A percentile compares a stretch with the other conserved stretches of the same genome.
These are phyloP conservation scores for Daldinia concentrica DNA, from an alignment of 495 filamentous ascomycete genomes.

Conservation along the genomic window DNA sequence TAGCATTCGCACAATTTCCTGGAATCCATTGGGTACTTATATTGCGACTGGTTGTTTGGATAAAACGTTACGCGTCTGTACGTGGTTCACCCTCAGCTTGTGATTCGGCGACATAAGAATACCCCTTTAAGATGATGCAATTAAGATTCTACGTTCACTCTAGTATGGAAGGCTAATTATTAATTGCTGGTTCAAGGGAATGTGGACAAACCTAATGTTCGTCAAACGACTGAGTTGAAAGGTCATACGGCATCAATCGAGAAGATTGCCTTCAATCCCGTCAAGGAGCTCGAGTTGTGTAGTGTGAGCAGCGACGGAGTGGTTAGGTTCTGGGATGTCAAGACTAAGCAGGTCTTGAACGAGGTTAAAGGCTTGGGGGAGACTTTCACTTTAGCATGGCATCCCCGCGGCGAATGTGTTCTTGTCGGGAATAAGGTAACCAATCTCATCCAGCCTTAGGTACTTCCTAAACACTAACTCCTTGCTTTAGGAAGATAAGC, in stretches of 20 bases:
- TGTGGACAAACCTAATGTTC: slow-evolving; percentile 81
- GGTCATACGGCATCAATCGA: slow-evolving; percentile 82
- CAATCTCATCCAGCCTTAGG: slow-evolving; percentile 16
- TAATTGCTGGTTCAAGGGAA: slow-evolving; percentile 66
- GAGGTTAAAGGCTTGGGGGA: slow-evolving; percentile 83
- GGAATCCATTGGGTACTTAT: slow-evolving; percentile 86
- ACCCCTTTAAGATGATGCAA: not conserved
- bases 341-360: slow-evolving; percentile 79
- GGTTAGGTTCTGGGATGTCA: slow-evolving; percentile 92
- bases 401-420: slow-evolving; percentile 82
- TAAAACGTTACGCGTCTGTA: slow-evolving; percentile 78
- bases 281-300: slow-evolving; percentile 85
- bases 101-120: not conserved
- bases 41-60: slow-evolving; percentile 88
- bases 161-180: slow-evolving; percentile 16
- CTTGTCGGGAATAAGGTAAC: slow-evolving; percentile 85
- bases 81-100: slow-evolving; percentile 29
- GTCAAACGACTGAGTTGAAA: slow-evolving; percentile 85
- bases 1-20: slow-evolving; percentile 76
- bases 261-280: slow-evolving; percentile 89
- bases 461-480: slow-evolving; percentile 13
- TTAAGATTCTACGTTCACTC: not conserved
- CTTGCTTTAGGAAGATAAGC: slow-evolving; percentile 68
- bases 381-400: slow-evolving; percentile 86
- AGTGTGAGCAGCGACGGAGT: slow-evolving; percentile 86